Evolutionary conservation across 192 early-diverging fungal genomes (phyloP).

Genomic region (Backusella sp.): DNA sequence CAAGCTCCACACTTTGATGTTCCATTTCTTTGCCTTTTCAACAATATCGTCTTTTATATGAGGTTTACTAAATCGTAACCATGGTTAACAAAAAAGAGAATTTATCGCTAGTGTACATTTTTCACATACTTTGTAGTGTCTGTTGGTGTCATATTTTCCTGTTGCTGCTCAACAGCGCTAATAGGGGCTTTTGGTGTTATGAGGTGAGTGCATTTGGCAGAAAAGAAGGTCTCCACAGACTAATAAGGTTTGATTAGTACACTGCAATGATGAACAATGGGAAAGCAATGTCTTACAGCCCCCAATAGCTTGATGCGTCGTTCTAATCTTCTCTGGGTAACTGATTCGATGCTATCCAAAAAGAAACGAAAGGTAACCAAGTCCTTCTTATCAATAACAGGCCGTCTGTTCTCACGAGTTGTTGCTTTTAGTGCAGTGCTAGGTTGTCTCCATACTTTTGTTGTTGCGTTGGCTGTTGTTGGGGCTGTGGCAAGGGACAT

Average conservation of each 20-base stretch:
- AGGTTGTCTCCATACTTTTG: slow-evolving; percentile 1
- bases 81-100: not conserved
- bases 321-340: slow-evolving; percentile 1
- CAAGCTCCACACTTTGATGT: slow-evolving; percentile 20
- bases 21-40: slow-evolving; percentile 14
- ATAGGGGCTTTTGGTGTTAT: slow-evolving; percentile 15
- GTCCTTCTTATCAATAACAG: slow-evolving; percentile 12
- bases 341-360: slow-evolving; percentile 20
- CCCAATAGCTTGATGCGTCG: slow-evolving; percentile 14
- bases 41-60: slow-evolving; percentile 20
- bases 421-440: not conserved
- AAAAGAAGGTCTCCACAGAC: slow-evolving; percentile 28
- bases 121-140: not conserved
- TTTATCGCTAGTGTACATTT: not conserved
- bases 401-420: not conserved
- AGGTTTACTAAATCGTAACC: not conserved
- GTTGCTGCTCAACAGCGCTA: not conserved
- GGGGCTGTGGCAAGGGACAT: not conserved
- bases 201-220: slow-evolving; percentile 29
- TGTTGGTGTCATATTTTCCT: not conserved
- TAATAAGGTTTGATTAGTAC: not conserved
- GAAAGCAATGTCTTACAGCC: slow-evolving; percentile 12
- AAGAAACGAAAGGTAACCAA: slow-evolving; percentile 17
- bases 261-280: not conserved
- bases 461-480: not conserved